These are phyloP conservation scores for Epichloe amarillans DNA, from an alignment of 2,329 filamentous ascomycete species.

Conservation along the genomic window DNA sequence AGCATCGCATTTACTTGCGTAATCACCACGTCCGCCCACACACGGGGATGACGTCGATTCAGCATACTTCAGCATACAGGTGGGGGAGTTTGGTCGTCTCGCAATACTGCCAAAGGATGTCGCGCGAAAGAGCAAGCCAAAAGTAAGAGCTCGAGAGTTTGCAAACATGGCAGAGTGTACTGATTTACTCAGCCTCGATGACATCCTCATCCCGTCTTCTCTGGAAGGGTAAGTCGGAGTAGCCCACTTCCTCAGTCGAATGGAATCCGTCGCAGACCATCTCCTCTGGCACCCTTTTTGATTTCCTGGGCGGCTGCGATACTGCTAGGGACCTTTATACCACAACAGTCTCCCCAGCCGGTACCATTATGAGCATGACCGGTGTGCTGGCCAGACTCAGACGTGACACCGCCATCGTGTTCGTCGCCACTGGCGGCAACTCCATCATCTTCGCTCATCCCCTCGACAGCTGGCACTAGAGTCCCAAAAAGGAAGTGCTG, in stretches of 20 bases:
- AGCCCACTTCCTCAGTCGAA: conserved; percentile 49
- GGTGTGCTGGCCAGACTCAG: conserved; percentile 39
- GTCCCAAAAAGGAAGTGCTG: conserved; percentile 98
- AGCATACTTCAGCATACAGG: background rate
- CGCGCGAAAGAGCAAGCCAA: too few species aligned
- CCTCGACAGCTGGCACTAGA: conserved; percentile 64
- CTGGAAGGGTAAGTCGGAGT: too few species aligned
- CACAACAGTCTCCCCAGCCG: conserved; percentile 92
- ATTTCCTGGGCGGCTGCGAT: conserved; percentile 82
- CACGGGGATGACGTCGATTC: too few species aligned
- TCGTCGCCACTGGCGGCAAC: conserved; percentile 33
- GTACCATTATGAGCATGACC: conserved; percentile 50
- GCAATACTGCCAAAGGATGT: too few species aligned
- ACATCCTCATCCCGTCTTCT: background rate
- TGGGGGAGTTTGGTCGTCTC: background rate
- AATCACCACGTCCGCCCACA: background rate
- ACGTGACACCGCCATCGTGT: conserved; percentile 30
- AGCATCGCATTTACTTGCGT: background rate
- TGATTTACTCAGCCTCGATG: background rate
- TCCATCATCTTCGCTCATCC: conserved; percentile 59
- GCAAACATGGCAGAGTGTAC: background rate
- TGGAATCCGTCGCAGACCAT: conserved; percentile 58
- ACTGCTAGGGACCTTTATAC: conserved; percentile 92
- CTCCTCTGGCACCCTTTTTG: conserved; percentile 54
- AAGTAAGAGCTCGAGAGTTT: background rate